Evolutionary conservation across 176 grass and related monocot genomes (phyloP).

Genomic region (Typha latifolia): DNA sequence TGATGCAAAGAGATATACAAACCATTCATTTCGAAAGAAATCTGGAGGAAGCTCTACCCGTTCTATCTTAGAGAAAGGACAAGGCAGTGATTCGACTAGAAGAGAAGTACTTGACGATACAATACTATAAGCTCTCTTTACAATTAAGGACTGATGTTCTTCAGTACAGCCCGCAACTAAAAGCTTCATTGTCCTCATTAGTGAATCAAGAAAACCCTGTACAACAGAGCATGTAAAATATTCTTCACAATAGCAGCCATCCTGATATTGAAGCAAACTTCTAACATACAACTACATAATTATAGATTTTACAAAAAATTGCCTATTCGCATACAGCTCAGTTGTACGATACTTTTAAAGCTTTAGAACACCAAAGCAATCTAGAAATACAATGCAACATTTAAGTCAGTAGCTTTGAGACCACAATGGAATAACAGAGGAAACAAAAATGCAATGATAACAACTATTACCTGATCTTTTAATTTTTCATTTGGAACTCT

Average conservation of each 20-base stretch:
- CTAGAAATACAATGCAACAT: no score
- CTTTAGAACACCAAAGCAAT: no score
- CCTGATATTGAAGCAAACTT: no score
- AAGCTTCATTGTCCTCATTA: constrained; percentile 77
- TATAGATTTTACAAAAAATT: no score
- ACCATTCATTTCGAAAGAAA: constrained; percentile 40
- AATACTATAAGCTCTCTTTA: constrained; percentile 63
- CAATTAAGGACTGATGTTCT: constrained; percentile 62
- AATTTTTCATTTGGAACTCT: constrained; percentile 21
- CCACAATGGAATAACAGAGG: no score
- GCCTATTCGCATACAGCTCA: no score
- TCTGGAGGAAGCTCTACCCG: constrained; percentile 18
- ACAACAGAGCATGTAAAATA: constrained; percentile 13
- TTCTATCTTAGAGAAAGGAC: constrained; percentile 25
- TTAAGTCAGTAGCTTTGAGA: no score
- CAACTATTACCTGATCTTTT: not conserved
- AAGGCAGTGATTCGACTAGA: constrained; percentile 31
- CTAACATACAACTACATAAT: no score
- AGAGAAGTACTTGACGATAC: constrained; percentile 31
- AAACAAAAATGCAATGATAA: no score
- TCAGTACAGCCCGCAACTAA: constrained; percentile 55
- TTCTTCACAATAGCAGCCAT: no score
- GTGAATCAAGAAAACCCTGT: constrained; percentile 58
- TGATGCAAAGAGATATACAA: constrained; percentile 67
- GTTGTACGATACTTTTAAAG: no score